Evolutionary conservation across 2,329 filamentous ascomycete genomes (phyloP).

Genomic region (Paecilomyces dactylethromorphus): DNA sequence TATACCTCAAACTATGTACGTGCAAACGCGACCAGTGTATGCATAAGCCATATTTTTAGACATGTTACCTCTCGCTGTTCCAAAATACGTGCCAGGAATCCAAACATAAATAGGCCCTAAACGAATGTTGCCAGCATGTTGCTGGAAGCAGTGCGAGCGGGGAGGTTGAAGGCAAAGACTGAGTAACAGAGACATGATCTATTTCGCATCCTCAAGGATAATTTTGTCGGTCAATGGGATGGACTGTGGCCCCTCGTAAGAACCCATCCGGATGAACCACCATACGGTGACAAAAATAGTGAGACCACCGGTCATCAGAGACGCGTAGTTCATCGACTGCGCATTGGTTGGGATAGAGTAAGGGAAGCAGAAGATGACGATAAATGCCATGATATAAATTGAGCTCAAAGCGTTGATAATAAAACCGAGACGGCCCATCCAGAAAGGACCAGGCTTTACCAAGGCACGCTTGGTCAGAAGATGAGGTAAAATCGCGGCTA

Average conservation of each 20-base stretch:
- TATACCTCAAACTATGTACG: neutral
- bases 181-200: constrained; percentile 12
- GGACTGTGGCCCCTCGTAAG: constrained; percentile 30
- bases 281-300: constrained; percentile 44
- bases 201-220: constrained; percentile 24
- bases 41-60: neutral
- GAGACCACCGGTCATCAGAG: constrained; percentile 46
- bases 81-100: neutral
- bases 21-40: neutral
- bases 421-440: constrained; percentile 46
- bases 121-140: neutral
- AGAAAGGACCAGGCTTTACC: constrained; percentile 49
- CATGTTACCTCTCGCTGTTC: neutral
- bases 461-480: constrained; percentile 46
- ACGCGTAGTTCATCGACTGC: constrained; percentile 49
- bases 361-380: constrained; percentile 57
- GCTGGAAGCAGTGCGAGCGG: constrained; percentile 1
- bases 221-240: constrained; percentile 28
- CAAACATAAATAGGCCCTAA: neutral
- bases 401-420: constrained; percentile 46
- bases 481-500: constrained; percentile 46
- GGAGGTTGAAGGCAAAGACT: constrained; percentile 5
- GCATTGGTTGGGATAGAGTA: constrained; percentile 41
- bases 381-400: constrained; percentile 49
- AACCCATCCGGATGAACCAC: constrained; percentile 32